These are phyloP conservation scores for Echeveria elegans DNA, from an alignment of 164 flowering plant species.

Conservation along the genomic window DNA sequence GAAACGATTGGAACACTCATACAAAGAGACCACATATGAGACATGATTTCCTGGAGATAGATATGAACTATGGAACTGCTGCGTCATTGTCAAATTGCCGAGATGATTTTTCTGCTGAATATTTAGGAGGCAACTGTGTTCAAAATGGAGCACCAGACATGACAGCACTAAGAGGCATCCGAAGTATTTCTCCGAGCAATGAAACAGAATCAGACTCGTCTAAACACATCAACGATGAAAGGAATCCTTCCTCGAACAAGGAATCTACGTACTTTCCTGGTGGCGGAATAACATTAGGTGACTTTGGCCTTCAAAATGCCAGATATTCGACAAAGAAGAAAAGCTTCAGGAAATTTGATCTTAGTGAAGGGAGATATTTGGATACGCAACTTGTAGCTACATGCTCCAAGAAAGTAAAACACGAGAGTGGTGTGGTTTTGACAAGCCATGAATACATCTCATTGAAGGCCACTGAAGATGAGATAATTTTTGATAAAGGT, in stretches of 20 bases:
- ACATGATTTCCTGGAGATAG: conserved; percentile 33
- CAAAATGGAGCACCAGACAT: conserved; percentile 38
- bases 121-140: conserved; percentile 25
- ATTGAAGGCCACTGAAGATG: too few species aligned
- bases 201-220: conserved; percentile 91
- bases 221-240: conserved; percentile 42
- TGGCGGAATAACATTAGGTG: conserved; percentile 16
- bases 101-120: conserved; percentile 30
- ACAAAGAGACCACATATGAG: conserved; percentile 47
- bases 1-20: conserved; percentile 33
- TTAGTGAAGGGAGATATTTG: too few species aligned
- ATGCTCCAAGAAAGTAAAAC: too few species aligned
- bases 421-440: too few species aligned
- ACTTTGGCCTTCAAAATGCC: conserved; percentile 22
- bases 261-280: conserved; percentile 38
- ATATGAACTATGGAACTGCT: conserved; percentile 25
- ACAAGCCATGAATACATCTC: too few species aligned
- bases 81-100: conserved; percentile 23
- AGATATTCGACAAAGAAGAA: too few species aligned
- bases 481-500: too few species aligned
- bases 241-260: conserved; percentile 35
- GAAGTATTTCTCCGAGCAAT: conserved; percentile 28
- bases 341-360: too few species aligned
- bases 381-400: too few species aligned
- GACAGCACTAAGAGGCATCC: conserved; percentile 19